Base-by-base conservation (phyloP, 139 green algal species). In the Edaphochlamys debaryana region DNA sequence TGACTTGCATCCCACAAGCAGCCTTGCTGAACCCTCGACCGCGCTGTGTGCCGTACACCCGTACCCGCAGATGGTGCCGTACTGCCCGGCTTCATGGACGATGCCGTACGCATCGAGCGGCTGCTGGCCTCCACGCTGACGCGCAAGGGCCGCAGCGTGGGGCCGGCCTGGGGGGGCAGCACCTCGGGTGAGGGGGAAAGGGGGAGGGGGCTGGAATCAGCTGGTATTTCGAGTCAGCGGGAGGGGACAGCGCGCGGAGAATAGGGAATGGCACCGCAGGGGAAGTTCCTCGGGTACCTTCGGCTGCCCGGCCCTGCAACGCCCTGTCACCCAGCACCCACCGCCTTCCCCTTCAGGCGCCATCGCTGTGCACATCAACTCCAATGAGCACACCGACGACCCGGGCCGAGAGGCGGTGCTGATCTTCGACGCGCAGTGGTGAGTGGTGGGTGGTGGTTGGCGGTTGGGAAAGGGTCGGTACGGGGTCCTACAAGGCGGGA, bases 361-460 rank as follows among this genome's bases (percentile, higher is more conserved):
- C 20, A 82, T 98, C 23, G 91, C 80, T 1, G 84, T 98, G 58
- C 93, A 97, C 88, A 93, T 98, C 87, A 98, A 98, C 80, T 89
- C 87, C 86, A 97, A 97, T 42, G 90, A 90, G 83, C 67, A 91
- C 79, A 89, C 84, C 52, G 92, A 81, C 82, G 94, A 60, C 81
- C 67, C 67, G 89, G 25, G 77, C 94, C 38, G 88, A 94, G 87
- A 97, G 92, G 94, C 77, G 63, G 77, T 83, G 7, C 79, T 97
- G 17, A 90, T 96, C 79, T 98, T 95, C 78, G 90, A 92, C 42
- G 84, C 92, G 0, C n/a, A 89, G 34, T 97, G 94, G 94, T 95
- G 82, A 67, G 74, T 37, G 15, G 37, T 23, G 15, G 52, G n/a
- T 6, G 27, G 34, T 34, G 22, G 25, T 67, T 19, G 30, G 60